A percentile compares a stretch with the other conserved stretches of the same genome.
Evolutionary conservation across 2,329 filamentous ascomycete genomes (phyloP).

Genomic region (Cytospora piceae): DNA sequence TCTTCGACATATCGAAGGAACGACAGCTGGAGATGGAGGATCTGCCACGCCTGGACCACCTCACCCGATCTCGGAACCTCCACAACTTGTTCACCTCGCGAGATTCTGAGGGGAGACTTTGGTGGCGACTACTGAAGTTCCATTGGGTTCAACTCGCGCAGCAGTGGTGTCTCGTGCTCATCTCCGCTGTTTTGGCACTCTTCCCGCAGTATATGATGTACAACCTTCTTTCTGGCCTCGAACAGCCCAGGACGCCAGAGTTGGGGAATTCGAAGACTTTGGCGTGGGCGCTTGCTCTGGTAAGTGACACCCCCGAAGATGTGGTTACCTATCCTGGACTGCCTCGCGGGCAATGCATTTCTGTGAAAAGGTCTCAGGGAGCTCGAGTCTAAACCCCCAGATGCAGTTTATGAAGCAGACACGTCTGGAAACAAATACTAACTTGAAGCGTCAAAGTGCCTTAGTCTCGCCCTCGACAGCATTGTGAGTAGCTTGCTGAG

Average conservation of each 20-base stretch:
- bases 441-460: conserved; percentile 15
- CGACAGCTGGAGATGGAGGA: conserved; percentile 39
- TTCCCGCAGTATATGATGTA: conserved; percentile 43
- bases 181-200: conserved; percentile 38
- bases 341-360: background rate
- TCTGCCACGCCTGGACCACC: conserved; percentile 39
- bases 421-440: background rate
- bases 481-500: conserved; percentile 38
- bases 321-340: background rate
- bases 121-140: conserved; percentile 40
- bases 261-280: conserved; percentile 35
- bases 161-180: conserved; percentile 40
- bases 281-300: conserved; percentile 40
- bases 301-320: background rate
- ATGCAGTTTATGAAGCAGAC: background rate
- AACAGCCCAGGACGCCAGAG: conserved; percentile 31
- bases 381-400: background rate
- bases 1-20: conserved; percentile 39
- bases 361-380: background rate
- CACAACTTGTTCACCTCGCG: conserved; percentile 33
- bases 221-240: conserved; percentile 41
- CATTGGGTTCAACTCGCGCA: conserved; percentile 36
- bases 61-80: conserved; percentile 38
- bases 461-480: conserved; percentile 40
- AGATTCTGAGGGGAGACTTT: conserved; percentile 35